Evolutionary conservation across 306 rosid species (phyloP).

Genomic region (Acmispon strigosus): DNA sequence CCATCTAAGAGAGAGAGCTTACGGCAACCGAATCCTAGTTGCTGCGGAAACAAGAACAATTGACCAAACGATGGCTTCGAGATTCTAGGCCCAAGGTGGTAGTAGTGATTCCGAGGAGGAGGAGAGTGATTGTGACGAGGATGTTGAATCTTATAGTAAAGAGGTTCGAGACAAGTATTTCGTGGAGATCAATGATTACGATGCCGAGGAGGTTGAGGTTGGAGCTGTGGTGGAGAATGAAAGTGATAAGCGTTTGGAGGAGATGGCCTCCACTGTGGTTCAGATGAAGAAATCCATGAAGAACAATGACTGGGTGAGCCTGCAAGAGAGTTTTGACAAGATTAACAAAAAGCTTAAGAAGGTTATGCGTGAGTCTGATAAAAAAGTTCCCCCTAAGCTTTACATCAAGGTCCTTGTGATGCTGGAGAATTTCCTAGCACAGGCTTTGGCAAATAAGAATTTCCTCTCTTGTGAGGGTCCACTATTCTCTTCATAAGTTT

Average conservation of each 20-base stretch:
- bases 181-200: constrained; percentile 53
- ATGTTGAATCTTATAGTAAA: constrained; percentile 29
- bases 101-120: constrained; percentile 80
- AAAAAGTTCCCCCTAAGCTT: too few species aligned
- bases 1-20: too few species aligned
- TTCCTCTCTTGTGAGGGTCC: too few species aligned
- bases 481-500: too few species aligned
- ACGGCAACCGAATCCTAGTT: too few species aligned
- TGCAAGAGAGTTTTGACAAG: constrained; percentile 92
- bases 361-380: constrained; percentile 94
- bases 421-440: too few species aligned
- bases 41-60: too few species aligned
- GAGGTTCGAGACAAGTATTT: constrained; percentile 33
- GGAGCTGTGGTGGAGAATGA: too few species aligned
- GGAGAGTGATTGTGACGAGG: constrained; percentile 55
- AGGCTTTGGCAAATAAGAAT: too few species aligned
- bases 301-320: constrained; percentile 93
- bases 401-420: too few species aligned
- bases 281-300: constrained; percentile 97
- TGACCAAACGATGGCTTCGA: constrained; percentile 27
- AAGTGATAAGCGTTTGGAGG: constrained; percentile 90
- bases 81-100: constrained; percentile 52
- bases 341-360: constrained; percentile 91
- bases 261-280: constrained; percentile 71
- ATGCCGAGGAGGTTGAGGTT: constrained; percentile 60